Base-by-base conservation (phyloP, 2,329 filamentous ascomycete species). In the Fusarium armeniacum region DNA sequence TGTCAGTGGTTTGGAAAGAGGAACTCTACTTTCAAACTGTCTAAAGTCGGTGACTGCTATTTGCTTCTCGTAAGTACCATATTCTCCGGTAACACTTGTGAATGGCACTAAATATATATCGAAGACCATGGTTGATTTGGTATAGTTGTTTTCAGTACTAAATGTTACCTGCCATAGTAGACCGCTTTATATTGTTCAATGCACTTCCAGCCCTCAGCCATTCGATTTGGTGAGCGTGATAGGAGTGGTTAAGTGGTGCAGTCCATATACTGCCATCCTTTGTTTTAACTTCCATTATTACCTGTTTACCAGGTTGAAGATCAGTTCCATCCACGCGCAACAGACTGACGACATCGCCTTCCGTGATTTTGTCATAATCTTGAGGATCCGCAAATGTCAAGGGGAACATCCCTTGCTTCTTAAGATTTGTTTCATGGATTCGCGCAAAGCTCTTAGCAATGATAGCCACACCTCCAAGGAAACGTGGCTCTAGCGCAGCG, bases 401-500 rank as follows among this genome's bases (percentile, higher is more conserved):
- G 73, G 75, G 69, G 16, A 76, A 62, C 70, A 76, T 74, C 1
- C 69, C 75, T 84, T 94, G 92, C 88, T 96, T 96, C 90, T 96
- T 96, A 81, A 97, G 85, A 84, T 96, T 96, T 80, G 93, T 95
- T 86, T 96, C 93, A 86, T 96, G 93, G 77, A 96, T 96, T 86
- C 93, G 91, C 75, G 93, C 93, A 81, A 97, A 96, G 66, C 87
- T 90, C 81, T 90, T 89, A 78, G 88, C 90, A 76, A 96, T 93
- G 81, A 96, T 92, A 72, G 93, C 90, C 74, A 94, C 86, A 80
- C 92, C 92, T 93, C 93, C 93, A 65, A 96, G 87, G 83, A 94
- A 93, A 77, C 93, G 86, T 73, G 93, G 93, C 84, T 96, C 92
- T 64, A 97, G 87, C 76, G 93, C 93, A 73, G 93, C 93, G 80